These are phyloP conservation scores for Vitis riparia DNA, from an alignment of 164 flowering plant species.

Conservation along the genomic window DNA sequence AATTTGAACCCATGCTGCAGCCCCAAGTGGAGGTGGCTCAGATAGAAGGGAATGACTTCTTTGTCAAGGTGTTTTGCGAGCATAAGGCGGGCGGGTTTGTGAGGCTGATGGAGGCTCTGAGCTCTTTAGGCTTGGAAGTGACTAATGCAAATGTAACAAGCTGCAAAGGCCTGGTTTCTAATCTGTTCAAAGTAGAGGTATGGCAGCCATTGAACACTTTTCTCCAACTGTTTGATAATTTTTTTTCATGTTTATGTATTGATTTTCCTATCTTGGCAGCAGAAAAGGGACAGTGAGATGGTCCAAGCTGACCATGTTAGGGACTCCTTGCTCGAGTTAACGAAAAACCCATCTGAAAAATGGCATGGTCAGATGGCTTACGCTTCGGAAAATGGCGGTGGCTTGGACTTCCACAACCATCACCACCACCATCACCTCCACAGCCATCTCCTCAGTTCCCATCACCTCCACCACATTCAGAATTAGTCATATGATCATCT, in stretches of 20 bases:
- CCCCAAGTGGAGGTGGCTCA: conserved; percentile 80
- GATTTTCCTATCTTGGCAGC: conserved; percentile 14
- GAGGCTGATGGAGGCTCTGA: conserved; percentile 79
- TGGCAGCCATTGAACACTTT: not conserved
- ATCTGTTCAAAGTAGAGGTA: conserved; percentile 82
- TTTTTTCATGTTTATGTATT: not conserved
- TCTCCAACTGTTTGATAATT: not conserved
- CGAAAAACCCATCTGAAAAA: conserved; percentile 42
- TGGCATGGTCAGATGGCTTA: conserved; percentile 25
- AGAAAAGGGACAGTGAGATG: conserved; percentile 73
- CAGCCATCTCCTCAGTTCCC: conserved; percentile 17
- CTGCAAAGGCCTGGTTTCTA: conserved; percentile 57
- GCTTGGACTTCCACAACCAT: conserved; percentile 20
- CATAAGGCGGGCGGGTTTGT: conserved; percentile 75
- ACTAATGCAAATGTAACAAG: conserved; percentile 74
- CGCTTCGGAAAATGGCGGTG: conserved; percentile 20
- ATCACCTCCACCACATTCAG: conserved; percentile 24
- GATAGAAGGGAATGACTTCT: conserved; percentile 68
- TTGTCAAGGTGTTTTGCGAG: conserved; percentile 75
- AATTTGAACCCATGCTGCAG: conserved; percentile 21
- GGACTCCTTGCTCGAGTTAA: conserved; percentile 75
- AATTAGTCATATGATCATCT: not conserved
- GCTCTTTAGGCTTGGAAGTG: conserved; percentile 76
- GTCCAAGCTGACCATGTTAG: conserved; percentile 77
- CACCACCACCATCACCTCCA: conserved; percentile 29